Percentiles rank a stretch among this genome's conserved stretches.
Evolutionary conservation across 1,284 basidiomycete genomes (phyloP).

Genomic region (Austropuccinia psidii): DNA sequence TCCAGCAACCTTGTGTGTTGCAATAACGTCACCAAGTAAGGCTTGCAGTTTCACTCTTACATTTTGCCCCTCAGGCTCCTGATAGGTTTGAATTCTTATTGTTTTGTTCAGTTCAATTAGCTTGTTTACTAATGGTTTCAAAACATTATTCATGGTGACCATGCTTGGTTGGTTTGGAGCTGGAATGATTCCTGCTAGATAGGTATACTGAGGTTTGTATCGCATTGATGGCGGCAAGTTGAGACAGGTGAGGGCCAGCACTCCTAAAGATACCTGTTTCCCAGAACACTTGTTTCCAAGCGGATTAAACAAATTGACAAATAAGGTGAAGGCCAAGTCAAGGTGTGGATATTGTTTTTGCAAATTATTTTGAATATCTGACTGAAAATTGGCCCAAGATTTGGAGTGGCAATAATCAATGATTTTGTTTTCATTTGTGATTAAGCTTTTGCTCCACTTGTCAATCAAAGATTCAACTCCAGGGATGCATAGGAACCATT

Average conservation of each 20-base stretch:
- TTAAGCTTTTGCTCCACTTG: background rate
- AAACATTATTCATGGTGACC: background rate
- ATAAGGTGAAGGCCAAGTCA: constrained; percentile 1
- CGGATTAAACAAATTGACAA: constrained; percentile 15
- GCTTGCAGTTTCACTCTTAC: background rate
- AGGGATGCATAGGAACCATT: background rate
- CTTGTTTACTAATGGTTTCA: background rate
- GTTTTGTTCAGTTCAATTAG: background rate
- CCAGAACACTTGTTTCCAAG: constrained; percentile 16
- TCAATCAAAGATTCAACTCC: background rate
- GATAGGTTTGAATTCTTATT: background rate
- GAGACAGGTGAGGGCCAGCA: background rate
- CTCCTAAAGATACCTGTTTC: background rate
- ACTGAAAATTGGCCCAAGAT: background rate
- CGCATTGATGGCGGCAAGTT: background rate
- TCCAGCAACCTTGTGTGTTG: constrained; percentile 9
- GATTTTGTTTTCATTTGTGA: background rate
- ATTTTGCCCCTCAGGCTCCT: background rate
- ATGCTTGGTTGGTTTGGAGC: constrained; percentile 1
- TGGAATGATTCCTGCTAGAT: background rate
- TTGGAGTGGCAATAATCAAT: background rate
- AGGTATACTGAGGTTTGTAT: background rate
- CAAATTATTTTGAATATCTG: no score
- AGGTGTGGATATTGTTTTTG: background rate
- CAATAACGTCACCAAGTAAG: constrained; percentile 5